Evolutionary conservation across 2,329 filamentous ascomycete genomes (phyloP), one percentile per base, ranked within the genome.

Genomic region (Botryotinia convoluta): DNA sequence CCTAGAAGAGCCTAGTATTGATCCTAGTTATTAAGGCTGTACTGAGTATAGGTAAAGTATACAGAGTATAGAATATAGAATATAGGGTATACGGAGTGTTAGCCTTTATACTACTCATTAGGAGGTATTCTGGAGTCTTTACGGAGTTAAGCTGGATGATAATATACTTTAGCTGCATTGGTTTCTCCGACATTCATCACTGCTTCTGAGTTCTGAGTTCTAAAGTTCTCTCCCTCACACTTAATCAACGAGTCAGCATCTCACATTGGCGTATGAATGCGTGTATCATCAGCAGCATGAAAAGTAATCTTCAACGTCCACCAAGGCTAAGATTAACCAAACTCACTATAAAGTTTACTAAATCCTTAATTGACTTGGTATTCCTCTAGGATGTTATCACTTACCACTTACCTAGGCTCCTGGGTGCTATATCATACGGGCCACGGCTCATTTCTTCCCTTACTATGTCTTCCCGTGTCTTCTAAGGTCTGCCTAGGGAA

Each of bases 261-360:
- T 29, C n/a, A 14, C 51, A 54, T 29, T 54, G 51, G 51, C 51
- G 51, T 54, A 54, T 54, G 51, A 16, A 18, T 29, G 51, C n/a
- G 35, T 18, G 37, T 62, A 37, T 39, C 37, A 39, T 42, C 37
- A 18, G 37, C 60, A 62, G 61, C 39, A 63, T 63, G 61, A 63
- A 63, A 14, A 44, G 61, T 44, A 63, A 63, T 63, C 61, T 44
- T 44, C 32, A 61, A 61, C 32, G 32, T 60, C 57, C 57, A 60
- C 18, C 57, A 32, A 22, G 18, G 16, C 29, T 37, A 37, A 60
- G 20, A 12, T 37, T 37, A 32, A 14, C 32, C 59, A 42, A 62
- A 62, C 60, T 62, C 37, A n/a, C 37, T 62, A 62, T 14, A 62
- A 42, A 42, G 22, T 42, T 42, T 16, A 62, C 37, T 42, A 42